A percentile compares a stretch with the other conserved stretches of the same genome.
Evolutionary conservation across 352 stramenopile genomes (phyloP).

Genomic region (Phytophthora brassicae): DNA sequence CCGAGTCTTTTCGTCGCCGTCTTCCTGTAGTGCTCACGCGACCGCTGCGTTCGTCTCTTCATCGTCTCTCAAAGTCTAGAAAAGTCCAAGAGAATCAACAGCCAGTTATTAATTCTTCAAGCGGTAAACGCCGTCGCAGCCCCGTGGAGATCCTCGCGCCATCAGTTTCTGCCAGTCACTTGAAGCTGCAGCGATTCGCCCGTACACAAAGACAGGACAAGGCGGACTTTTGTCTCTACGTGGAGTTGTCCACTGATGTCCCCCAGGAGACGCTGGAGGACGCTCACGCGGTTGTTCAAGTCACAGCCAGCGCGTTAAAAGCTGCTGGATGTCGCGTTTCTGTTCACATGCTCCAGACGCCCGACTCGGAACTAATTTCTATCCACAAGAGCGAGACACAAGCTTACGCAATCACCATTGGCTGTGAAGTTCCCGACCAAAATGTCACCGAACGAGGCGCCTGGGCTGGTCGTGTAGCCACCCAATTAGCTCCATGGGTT

Average conservation of each 20-base stretch:
- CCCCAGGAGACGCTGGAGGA: constrained; percentile 21
- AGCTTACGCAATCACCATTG: constrained; percentile 50
- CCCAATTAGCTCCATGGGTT: constrained; percentile 46
- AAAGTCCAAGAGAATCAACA: no score
- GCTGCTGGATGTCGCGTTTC: constrained; percentile 43
- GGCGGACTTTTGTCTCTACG: constrained; percentile 46
- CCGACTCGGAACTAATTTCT: constrained; percentile 30
- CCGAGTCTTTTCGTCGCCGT: no score
- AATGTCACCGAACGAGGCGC: constrained; percentile 8
- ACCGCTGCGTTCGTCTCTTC: no score
- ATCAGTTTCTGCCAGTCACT: constrained; percentile 21
- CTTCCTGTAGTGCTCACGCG: no score
- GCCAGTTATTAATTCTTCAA: background rate
- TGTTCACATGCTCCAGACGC: constrained; percentile 42
- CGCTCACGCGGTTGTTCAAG: constrained; percentile 42
- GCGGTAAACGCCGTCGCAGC: constrained; percentile 12
- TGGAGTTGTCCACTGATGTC: constrained; percentile 18
- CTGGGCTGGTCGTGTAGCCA: constrained; percentile 17
- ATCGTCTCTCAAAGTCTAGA: no score
- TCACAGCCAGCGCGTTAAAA: constrained; percentile 36
- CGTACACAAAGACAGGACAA: constrained; percentile 28
- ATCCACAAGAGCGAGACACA: constrained; percentile 30
- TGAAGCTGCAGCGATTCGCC: constrained; percentile 39
- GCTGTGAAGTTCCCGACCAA: constrained; percentile 30
- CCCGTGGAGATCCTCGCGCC: background rate